phyloP scores from a whole-genome alignment of 305 asterid genomes.

The Fraxinus latifolia region DNA sequence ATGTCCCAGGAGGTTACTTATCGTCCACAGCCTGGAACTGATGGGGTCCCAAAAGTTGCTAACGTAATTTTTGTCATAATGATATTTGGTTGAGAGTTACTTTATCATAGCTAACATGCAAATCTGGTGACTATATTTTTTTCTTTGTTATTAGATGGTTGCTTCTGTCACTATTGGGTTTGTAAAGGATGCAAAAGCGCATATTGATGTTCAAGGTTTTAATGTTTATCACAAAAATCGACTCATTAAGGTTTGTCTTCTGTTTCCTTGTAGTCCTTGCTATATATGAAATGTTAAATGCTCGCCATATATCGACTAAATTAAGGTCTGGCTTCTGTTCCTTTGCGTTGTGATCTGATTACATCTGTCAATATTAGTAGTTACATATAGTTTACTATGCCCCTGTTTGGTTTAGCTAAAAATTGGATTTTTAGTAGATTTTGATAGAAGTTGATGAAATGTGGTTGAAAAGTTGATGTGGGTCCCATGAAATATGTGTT shows the following conservation, averaged over 20 bases:
- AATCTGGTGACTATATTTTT: constrained; percentile 21
- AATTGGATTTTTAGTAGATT: not conserved
- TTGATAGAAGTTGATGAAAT: not conserved
- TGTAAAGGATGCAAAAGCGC: constrained; percentile 90
- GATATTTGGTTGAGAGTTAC: constrained; percentile 8
- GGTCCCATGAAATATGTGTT: not conserved
- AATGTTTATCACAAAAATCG: constrained; percentile 96
- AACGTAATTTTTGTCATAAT: constrained; percentile 44
- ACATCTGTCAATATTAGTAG: not conserved
- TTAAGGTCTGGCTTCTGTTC: constrained; percentile 9
- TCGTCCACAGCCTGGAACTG: constrained; percentile 83
- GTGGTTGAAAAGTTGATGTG: not conserved
- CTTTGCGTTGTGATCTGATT: not conserved
- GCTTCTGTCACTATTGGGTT: constrained; percentile 91
- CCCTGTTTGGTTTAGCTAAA: not conserved
- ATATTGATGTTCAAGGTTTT: constrained; percentile 97
- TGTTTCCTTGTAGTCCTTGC: not conserved
- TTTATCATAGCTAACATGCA: constrained; percentile 12
- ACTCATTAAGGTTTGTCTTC: constrained; percentile 72
- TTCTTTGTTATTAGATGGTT: constrained; percentile 55
- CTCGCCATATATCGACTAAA: not conserved
- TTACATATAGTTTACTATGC: not conserved
- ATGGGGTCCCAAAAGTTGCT: constrained; percentile 61
- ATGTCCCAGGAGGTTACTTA: constrained; percentile 82
- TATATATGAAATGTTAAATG: not conserved